Base-by-base conservation (phyloP, 2,329 filamentous ascomycete genomes). In the Claviceps fusiformis region DNA sequence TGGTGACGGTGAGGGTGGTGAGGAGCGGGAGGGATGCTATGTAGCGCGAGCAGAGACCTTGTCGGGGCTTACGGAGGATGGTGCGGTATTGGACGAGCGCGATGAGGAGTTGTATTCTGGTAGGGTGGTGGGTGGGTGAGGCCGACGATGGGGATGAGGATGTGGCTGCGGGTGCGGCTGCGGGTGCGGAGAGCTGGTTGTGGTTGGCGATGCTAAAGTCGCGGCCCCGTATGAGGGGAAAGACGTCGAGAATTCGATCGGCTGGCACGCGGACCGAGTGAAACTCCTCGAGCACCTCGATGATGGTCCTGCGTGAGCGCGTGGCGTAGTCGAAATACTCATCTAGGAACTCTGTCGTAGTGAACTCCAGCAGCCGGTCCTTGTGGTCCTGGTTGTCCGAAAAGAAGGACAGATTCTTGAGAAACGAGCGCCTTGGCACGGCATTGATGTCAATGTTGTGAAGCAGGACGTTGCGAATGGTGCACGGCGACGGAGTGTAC, bases 241-340 rank as follows among this genome's bases (percentile, higher is more conserved):
- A 84, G 17, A 91, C 76, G 54, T 85, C 82, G 10, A 87, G 76
- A 1, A 85, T 76, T 51, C 85, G 81, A 55, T 85, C 75, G 70
- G 84, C 87, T 0, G 93, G 91, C 2, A 98, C 82, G 58, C 84
- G 85, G 54, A 97, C 86, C 0, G 81, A 85, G 46, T 86, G 80
- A 63, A 98, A 98, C 62, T 98, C 93, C 55, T 92, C 84, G 33
- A 98, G 78, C 3, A 95, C 86, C 70, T 98, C 93, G 6, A 98
- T 74, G 56, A 97, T 95, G 56, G 87, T 95, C 39, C 93, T 85
- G 39, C 90, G 85, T 0, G 92, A 88, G 9, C 93, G 83, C 0
- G 91, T 91, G 1, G 93, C 93, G 66, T 98, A 98, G 70, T 98
- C 92, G 72, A 89, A 97, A 55, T 95, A 85, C 62, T 98, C 93